phyloP scores from a whole-genome alignment of 139 green algal species.

The Tetradesmus lagerheimii region DNA sequence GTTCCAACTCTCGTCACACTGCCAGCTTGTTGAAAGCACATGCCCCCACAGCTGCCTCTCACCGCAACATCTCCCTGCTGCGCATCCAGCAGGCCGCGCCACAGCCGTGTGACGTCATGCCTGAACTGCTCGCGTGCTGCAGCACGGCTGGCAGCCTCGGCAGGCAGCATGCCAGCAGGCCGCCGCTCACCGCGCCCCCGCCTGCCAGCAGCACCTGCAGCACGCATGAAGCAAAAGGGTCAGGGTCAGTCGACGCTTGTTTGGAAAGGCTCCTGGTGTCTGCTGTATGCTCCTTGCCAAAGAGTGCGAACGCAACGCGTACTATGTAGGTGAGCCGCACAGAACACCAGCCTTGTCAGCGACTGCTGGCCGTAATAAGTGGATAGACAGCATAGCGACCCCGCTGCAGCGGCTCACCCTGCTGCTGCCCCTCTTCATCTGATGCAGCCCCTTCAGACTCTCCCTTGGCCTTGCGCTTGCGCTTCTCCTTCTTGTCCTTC shows the following conservation, averaged over 20 bases:
- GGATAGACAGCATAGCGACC: not conserved
- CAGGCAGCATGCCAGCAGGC: not conserved
- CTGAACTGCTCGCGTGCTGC: slow-evolving; percentile 14
- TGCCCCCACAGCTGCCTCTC: not conserved
- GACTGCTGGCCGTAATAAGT: no score
- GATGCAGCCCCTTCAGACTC: not conserved
- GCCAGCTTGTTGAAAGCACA: no score
- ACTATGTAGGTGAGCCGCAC: no score
- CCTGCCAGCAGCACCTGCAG: not conserved
- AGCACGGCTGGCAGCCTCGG: slow-evolving; percentile 5
- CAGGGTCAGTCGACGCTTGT: no score
- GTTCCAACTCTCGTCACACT: no score
- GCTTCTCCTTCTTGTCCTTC: slow-evolving; percentile 29
- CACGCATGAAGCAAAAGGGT: no score
- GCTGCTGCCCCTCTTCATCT: not conserved
- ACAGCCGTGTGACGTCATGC: not conserved
- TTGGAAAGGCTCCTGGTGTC: no score
- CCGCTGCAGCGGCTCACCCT: not conserved
- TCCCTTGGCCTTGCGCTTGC: slow-evolving; percentile 15
- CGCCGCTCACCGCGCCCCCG: not conserved
- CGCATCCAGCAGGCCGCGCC: slow-evolving; percentile 5
- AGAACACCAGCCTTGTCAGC: no score
- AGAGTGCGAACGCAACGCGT: no score
- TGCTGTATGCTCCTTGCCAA: no score
- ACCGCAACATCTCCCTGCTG: slow-evolving; percentile 6